These are phyloP conservation scores for Pleomassaria siparia DNA, from an alignment of 2,329 filamentous ascomycete species.

Conservation along the genomic window DNA sequence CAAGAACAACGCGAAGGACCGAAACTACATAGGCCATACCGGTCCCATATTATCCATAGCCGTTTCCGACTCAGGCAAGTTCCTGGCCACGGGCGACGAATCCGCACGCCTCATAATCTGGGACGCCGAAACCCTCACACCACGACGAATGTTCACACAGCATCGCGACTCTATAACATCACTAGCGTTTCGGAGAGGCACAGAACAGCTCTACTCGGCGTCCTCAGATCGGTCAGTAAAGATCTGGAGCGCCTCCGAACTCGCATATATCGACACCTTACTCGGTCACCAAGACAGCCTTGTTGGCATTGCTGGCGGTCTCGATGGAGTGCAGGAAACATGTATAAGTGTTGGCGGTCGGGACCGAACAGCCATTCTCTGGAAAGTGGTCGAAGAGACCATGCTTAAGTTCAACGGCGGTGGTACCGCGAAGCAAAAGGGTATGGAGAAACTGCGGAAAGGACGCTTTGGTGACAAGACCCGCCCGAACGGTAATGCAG, in stretches of 20 bases:
- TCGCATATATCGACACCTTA: slow-evolving; percentile 92
- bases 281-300: slow-evolving; percentile 96
- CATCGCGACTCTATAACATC: slow-evolving; percentile 83
- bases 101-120: slow-evolving; percentile 86
- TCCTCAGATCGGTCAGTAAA: slow-evolving; percentile 93
- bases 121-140: slow-evolving; percentile 76
- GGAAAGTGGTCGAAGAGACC: slow-evolving; percentile 95
- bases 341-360: slow-evolving; percentile 89
- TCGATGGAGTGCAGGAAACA: slow-evolving; percentile 72
- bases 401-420: slow-evolving; percentile 94
- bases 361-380: slow-evolving; percentile 87
- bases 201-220: slow-evolving; percentile 87
- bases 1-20: slow-evolving; percentile 60
- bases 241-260: slow-evolving; percentile 88
- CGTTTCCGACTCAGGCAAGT: slow-evolving; percentile 86
- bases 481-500: slow-evolving; percentile 47
- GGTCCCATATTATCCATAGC: slow-evolving; percentile 80
- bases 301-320: slow-evolving; percentile 67
- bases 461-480: slow-evolving; percentile 37
- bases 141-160: slow-evolving; percentile 82
- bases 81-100: slow-evolving; percentile 83
- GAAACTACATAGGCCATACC: slow-evolving; percentile 69
- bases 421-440: slow-evolving; percentile 50
- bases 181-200: slow-evolving; percentile 80
- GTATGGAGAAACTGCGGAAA: slow-evolving; percentile 40